Evolutionary conservation across 345 rosid genomes (phyloP).

Genomic region (Corchorus capsularis): DNA sequence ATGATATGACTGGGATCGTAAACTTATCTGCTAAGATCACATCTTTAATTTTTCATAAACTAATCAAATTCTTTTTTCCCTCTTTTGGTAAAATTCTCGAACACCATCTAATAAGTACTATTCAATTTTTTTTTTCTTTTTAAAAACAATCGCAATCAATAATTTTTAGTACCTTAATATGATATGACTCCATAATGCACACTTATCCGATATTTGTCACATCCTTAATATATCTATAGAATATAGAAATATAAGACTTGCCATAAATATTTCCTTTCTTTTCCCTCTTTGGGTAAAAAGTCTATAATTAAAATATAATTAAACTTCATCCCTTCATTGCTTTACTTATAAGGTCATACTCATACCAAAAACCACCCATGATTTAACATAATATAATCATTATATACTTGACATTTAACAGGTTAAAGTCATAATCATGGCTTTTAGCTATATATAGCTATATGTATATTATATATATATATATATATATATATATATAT

Average conservation of each 20-base stretch:
- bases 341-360: neutral
- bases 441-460: neutral
- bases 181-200: neutral
- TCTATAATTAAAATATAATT: neutral
- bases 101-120: no score
- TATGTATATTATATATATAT: neutral
- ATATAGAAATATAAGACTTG: neutral
- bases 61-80: no score
- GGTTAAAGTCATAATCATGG: conserved; percentile 11
- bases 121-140: neutral
- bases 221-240: neutral
- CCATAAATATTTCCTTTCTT: neutral
- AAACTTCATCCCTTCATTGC: neutral
- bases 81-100: no score
- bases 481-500: neutral
- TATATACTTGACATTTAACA: neutral
- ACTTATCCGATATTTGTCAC: neutral
- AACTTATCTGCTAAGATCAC: no score
- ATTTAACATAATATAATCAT: neutral
- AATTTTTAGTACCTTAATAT: neutral
- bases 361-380: neutral
- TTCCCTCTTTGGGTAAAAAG: neutral
- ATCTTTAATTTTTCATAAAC: no score
- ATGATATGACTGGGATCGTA: no score
- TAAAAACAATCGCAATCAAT: neutral